Conservation (phyloP, 2,329 filamentous ascomycete species). For the Calonectria ilicicola region DNA sequence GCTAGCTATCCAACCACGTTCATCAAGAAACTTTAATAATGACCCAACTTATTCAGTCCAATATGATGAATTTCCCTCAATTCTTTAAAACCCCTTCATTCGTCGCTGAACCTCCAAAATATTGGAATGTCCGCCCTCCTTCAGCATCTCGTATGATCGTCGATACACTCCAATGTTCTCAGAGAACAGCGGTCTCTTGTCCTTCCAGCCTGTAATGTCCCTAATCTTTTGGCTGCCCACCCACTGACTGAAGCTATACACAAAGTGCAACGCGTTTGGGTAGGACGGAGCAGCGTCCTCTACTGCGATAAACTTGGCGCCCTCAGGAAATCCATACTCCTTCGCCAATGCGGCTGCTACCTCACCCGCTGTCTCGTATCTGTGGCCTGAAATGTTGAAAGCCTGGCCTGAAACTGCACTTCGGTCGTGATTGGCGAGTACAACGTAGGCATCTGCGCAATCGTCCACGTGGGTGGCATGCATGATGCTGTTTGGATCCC, state of each 20-base stretch:
- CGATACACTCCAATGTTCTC: constrained; percentile 52
- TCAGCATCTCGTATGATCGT: constrained; percentile 50
- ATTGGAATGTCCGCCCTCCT: constrained; percentile 25
- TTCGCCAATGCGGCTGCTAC: constrained; percentile 51
- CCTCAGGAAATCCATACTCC: constrained; percentile 54
- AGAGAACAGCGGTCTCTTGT: constrained; percentile 51
- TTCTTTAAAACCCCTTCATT: constrained; percentile 19
- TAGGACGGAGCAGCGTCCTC: constrained; percentile 32
- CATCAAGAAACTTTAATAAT: not conserved
- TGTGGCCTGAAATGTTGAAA: constrained; percentile 59
- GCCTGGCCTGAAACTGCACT: constrained; percentile 50
- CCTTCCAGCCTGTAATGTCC: constrained; percentile 54
- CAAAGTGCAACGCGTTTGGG: constrained; percentile 32
- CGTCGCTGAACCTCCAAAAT: constrained; percentile 26
- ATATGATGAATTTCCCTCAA: not conserved
- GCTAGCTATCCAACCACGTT: not conserved
- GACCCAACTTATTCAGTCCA: not conserved
- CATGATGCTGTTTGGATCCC: constrained; percentile 52
- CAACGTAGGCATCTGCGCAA: constrained; percentile 60
- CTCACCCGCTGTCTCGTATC: constrained; percentile 58
- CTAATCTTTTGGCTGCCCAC: constrained; percentile 56
- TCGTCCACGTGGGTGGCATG: constrained; percentile 63
- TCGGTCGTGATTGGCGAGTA: constrained; percentile 53
- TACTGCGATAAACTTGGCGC: constrained; percentile 41
- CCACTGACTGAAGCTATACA: constrained; percentile 56